These are phyloP conservation scores for Tetrahymena elliotti DNA, from an alignment of 73 alveolate genomes.

Conservation along the genomic window DNA sequence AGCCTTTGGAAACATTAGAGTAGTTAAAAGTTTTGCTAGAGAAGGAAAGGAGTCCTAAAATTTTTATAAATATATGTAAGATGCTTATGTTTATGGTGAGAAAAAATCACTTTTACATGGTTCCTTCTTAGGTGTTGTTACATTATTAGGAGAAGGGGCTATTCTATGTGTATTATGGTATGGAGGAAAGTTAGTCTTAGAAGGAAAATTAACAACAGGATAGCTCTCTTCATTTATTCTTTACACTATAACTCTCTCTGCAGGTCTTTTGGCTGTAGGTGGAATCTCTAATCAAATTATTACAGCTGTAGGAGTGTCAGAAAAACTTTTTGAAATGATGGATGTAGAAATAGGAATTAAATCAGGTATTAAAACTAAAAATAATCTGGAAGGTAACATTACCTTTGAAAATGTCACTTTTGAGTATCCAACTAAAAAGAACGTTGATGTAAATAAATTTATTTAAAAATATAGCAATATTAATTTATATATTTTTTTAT, in stretches of 20 bases:
- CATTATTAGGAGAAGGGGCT: slow-evolving; percentile 21
- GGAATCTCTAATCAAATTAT: background rate
- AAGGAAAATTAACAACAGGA: slow-evolving; percentile 10
- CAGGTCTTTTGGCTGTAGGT: background rate
- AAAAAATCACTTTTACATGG: slow-evolving; percentile 12
- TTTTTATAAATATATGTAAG: background rate
- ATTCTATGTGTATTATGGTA: slow-evolving; percentile 14
- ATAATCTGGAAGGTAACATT: background rate
- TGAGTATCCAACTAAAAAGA: background rate
- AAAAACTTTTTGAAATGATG: background rate
- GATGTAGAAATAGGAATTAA: background rate
- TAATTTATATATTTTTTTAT: background rate
- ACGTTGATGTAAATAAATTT: background rate
- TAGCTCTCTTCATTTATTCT: slow-evolving; percentile 14
- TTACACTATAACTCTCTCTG: slow-evolving; percentile 26
- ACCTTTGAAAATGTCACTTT: background rate
- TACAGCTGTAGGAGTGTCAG: background rate
- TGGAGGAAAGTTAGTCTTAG: slow-evolving; percentile 29
- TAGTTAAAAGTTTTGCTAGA: slow-evolving; percentile 17
- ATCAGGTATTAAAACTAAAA: background rate
- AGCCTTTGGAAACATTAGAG: slow-evolving; percentile 30
- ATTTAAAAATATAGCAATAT: background rate
- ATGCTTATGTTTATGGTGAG: slow-evolving; percentile 23
- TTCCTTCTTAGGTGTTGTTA: slow-evolving; percentile 1
- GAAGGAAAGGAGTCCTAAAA: slow-evolving; percentile 3